These are phyloP conservation scores for Tuber magnatum DNA, from an alignment of 495 filamentous ascomycete genomes.

Conservation along the genomic window DNA sequence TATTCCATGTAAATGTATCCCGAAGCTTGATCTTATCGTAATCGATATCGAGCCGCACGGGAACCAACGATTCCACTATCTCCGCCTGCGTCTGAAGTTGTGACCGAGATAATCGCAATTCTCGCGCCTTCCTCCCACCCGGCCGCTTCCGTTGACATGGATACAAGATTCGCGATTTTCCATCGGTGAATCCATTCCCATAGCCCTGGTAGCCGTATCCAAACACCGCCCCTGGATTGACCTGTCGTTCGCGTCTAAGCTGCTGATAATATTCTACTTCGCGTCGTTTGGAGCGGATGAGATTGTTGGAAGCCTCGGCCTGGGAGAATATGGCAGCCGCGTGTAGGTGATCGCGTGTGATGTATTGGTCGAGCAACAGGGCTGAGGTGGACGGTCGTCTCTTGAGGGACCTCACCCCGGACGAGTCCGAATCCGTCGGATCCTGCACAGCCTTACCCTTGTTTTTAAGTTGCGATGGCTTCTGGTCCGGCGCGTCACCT, in stretches of 20 bases:
- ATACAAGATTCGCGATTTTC: slow-evolving; percentile 58
- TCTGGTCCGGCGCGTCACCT: slow-evolving; percentile 30
- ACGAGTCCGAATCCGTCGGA: slow-evolving; percentile 26
- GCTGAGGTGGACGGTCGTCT: slow-evolving; percentile 35
- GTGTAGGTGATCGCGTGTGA: slow-evolving; percentile 67
- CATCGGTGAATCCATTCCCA: slow-evolving; percentile 75
- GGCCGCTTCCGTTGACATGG: slow-evolving; percentile 63
- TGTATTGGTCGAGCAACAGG: slow-evolving; percentile 59
- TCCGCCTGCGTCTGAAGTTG: slow-evolving; percentile 78
- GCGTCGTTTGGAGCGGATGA: slow-evolving; percentile 45
- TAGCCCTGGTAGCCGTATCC: slow-evolving; percentile 84
- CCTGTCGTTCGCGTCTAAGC: slow-evolving; percentile 48
- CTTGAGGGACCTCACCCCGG: slow-evolving; percentile 30
- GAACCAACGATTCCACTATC: slow-evolving; percentile 82
- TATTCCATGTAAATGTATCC: slow-evolving; percentile 98
- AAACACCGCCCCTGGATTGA: slow-evolving; percentile 57
- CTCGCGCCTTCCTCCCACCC: slow-evolving; percentile 63
- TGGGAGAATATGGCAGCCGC: slow-evolving; percentile 53
- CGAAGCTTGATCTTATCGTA: slow-evolving; percentile 91
- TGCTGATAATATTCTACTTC: slow-evolving; percentile 50
- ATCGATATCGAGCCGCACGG: slow-evolving; percentile 85
- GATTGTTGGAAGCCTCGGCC: slow-evolving; percentile 28
- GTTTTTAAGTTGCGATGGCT: slow-evolving; percentile 20
- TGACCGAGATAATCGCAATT: slow-evolving; percentile 64
- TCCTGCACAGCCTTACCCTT: slow-evolving; percentile 23